Conservation (phyloP, 257 asterid species). For the Jacaranda mimosifolia region DNA sequence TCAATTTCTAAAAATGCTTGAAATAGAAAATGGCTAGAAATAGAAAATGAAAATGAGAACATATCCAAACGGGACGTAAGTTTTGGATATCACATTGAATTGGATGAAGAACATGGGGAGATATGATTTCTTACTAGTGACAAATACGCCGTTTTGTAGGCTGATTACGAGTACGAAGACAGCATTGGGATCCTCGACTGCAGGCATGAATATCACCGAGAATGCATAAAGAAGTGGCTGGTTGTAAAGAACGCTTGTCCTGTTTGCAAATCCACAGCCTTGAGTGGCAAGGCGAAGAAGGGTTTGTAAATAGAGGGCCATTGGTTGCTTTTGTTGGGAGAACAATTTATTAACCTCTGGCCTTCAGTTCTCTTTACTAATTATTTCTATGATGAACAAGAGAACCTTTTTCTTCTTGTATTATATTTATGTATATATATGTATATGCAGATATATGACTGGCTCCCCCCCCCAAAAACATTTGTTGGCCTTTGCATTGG, state of each 20-base stretch:
- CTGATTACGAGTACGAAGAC: constrained; percentile 52
- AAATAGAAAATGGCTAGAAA: too few species aligned
- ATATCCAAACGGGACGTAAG: not conserved
- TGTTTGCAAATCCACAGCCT: constrained; percentile 73
- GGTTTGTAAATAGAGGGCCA: constrained; percentile 33
- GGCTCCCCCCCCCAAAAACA: constrained; percentile 21
- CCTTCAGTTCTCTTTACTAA: constrained; percentile 36
- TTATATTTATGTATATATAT: constrained; percentile 57
- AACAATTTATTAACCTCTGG: constrained; percentile 21
- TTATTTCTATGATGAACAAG: constrained; percentile 38
- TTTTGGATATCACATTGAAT: not conserved
- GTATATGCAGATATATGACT: constrained; percentile 50
- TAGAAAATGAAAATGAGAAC: too few species aligned
- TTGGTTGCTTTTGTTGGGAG: not conserved
- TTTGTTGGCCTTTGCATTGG: constrained; percentile 42
- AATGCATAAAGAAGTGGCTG: constrained; percentile 73
- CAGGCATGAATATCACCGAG: constrained; percentile 69
- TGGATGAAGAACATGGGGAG: not conserved
- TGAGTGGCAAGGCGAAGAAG: constrained; percentile 49
- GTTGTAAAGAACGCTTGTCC: constrained; percentile 72
- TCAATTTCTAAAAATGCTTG: too few species aligned
- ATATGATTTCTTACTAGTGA: not conserved
- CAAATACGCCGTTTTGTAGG: constrained; percentile 41
- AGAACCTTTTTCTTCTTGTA: constrained; percentile 47
- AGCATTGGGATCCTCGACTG: constrained; percentile 63